Evolutionary conservation across 1,284 basidiomycete species (phyloP).

Genomic region (Austroboletus niveus): DNA sequence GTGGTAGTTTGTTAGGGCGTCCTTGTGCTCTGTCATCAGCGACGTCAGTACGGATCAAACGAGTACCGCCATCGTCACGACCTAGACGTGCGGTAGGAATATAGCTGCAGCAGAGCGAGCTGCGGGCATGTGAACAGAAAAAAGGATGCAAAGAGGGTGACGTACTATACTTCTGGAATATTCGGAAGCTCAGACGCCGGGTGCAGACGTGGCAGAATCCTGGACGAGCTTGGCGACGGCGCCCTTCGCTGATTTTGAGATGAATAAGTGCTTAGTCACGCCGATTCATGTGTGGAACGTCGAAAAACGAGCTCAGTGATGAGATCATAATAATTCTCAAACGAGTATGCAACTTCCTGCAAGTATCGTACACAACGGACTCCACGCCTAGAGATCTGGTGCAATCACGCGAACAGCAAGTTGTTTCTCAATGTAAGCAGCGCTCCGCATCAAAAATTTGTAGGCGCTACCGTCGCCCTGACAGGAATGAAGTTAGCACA

Average conservation of each 20-base stretch:
- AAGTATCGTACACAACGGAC: background rate
- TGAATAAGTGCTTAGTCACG: conserved; percentile 40
- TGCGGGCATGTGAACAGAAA: conserved; percentile 30
- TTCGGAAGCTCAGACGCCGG: conserved; percentile 83
- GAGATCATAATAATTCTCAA: too few species aligned
- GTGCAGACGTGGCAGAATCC: conserved; percentile 77
- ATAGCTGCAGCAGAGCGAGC: conserved; percentile 79
- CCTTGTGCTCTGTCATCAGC: conserved; percentile 55
- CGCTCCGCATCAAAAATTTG: conserved; percentile 4
- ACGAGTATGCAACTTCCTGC: background rate
- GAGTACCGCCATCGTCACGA: conserved; percentile 25
- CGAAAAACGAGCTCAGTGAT: too few species aligned
- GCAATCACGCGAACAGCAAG: conserved; percentile 14
- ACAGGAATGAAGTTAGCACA: background rate
- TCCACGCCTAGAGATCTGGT: conserved; percentile 6
- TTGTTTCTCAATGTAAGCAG: conserved; percentile 27
- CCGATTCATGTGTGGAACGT: too few species aligned
- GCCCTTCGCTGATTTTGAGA: conserved; percentile 88
- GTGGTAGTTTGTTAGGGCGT: conserved; percentile 51
- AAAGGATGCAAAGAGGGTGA: background rate
- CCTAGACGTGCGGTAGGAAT: conserved; percentile 85
- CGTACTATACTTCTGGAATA: conserved; percentile 69
- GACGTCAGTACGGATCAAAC: conserved; percentile 1
- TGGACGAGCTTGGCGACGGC: conserved; percentile 86
- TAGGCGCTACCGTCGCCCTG: conserved; percentile 31